These are phyloP conservation scores for Cryoendolithus antarcticus DNA, from an alignment of 2,329 filamentous ascomycete genomes.

Conservation along the genomic window DNA sequence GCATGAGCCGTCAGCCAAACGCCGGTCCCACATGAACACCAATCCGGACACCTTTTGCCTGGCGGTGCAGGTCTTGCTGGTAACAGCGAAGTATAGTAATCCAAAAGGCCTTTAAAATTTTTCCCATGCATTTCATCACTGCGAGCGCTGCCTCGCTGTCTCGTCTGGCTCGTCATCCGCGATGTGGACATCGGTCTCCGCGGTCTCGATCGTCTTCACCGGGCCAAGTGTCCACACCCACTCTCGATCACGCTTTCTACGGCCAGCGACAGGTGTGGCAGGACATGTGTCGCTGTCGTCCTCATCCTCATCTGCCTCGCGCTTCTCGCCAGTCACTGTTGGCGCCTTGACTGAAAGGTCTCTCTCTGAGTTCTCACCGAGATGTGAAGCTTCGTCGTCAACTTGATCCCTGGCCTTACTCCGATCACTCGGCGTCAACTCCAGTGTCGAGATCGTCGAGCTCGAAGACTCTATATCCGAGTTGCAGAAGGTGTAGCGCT, in stretches of 20 bases:
- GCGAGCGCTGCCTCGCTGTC: not conserved
- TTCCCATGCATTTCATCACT: not conserved
- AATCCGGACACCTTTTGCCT: not conserved
- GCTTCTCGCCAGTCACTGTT: constrained; percentile 25
- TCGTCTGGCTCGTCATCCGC: not conserved
- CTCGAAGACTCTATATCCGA: constrained; percentile 38
- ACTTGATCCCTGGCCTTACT: constrained; percentile 3
- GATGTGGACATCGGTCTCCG: not conserved
- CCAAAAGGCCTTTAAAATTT: not conserved
- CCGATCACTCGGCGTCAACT: constrained; percentile 10
- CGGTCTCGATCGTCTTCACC: not conserved
- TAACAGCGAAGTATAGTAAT: no score
- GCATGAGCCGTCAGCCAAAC: no score
- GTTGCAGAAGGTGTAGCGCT: constrained; percentile 43
- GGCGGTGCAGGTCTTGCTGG: not conserved
- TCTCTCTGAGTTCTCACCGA: constrained; percentile 1
- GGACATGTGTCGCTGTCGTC: constrained; percentile 35
- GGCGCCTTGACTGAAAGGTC: constrained; percentile 2
- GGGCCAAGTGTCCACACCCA: constrained; percentile 48
- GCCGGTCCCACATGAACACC: no score
- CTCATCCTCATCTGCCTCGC: constrained; percentile 27
- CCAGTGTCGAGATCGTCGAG: constrained; percentile 20
- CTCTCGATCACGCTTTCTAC: constrained; percentile 40
- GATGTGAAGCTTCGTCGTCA: constrained; percentile 3
- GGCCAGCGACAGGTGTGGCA: constrained; percentile 41